Conservation (phyloP, 1,284 basidiomycete genomes). For the Leccinum insolens region DNA sequence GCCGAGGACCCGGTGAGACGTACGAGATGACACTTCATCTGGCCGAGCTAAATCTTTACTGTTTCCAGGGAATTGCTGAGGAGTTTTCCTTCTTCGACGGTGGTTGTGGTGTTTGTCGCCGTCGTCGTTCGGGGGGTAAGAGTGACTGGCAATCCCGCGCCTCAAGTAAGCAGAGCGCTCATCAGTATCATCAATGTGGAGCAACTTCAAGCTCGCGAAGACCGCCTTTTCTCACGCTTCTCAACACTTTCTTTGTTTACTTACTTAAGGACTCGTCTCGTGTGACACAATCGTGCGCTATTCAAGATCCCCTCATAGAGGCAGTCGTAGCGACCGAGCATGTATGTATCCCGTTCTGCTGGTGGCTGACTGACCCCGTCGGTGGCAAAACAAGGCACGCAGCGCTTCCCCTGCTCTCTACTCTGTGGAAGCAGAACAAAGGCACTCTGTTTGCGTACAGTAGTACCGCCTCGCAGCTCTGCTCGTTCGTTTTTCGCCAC, state of each 20-base stretch:
- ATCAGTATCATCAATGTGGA: no score
- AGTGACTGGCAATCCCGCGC: no score
- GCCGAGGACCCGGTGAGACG: slow-evolving; percentile 34
- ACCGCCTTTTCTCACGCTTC: no score
- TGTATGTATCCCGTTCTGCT: no score
- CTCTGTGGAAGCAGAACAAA: slow-evolving; percentile 67
- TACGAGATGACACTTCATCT: slow-evolving; percentile 92
- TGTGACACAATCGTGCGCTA: no score
- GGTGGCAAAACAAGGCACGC: slow-evolving; percentile 82
- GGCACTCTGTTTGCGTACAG: slow-evolving; percentile 86
- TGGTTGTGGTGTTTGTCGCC: slow-evolving; percentile 2
- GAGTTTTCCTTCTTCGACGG: slow-evolving; percentile 74
- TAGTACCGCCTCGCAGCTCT: not conserved
- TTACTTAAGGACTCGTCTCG: no score
- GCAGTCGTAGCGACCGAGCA: no score
- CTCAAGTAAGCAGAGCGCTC: no score
- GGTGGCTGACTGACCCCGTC: slow-evolving; percentile 40
- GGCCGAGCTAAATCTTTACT: slow-evolving; percentile 91
- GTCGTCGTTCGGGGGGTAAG: not conserved
- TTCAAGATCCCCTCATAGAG: no score
- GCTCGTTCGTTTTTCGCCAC: no score
- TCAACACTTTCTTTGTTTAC: no score
- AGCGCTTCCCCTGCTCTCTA: slow-evolving; percentile 65
- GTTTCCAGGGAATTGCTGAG: slow-evolving; percentile 82
- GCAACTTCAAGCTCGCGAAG: no score